Evolutionary conservation across 2,329 filamentous ascomycete species (phyloP), one percentile per base, ranked within the genome.

Genomic region (Beauveria brongniartii): DNA sequence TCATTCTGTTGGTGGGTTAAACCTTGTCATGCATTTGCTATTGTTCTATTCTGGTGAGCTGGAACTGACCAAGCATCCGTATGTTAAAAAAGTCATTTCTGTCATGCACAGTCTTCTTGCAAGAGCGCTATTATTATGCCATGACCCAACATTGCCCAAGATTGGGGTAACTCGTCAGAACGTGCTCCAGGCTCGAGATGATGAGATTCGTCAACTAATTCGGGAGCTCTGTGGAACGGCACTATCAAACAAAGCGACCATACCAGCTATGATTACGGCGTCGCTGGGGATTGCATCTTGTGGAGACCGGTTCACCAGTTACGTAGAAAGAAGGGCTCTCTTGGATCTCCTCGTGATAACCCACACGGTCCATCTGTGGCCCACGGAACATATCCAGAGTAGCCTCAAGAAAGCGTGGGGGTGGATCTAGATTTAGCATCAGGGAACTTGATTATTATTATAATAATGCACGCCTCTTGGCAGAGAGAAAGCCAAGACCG

Each of bases 101-200:
- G 41, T 43, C 41, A 43, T 43, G 41, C 41, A 43, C 41, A 43
- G 41, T 20, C 41, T 43, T 43, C 41, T 43, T 43, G 41, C 41
- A 18, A 18, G 41, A 16, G 41, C 41, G 41, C 41, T 43, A 1
- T 43, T 43, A 20, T 2, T 43, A 8, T 43, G 41, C 18, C 18
- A 43, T 9, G 41, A 43, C 41, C 41, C 41, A 43, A 20, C 41
- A 43, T 43, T 43, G 41, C 41, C 41, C 41, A 43, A 43, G 18
- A 43, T 43, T 43, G 41, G 41, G 41, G 41, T 43, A 12, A 43
- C 41, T 43, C 41, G 41, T 10, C 41, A 43, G n/a, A 20, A 43
- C 41, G 41, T n/a, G 41, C 41, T 43, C 18, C 18, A 43, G 41
- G 10, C 6, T 20, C 41, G 41, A 63, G 67, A 78, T 61, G 76